A percentile compares a stretch with the other conserved stretches of the same genome.
Evolutionary conservation across 345 rosid genomes (phyloP).

Genomic region (Salix udensis): DNA sequence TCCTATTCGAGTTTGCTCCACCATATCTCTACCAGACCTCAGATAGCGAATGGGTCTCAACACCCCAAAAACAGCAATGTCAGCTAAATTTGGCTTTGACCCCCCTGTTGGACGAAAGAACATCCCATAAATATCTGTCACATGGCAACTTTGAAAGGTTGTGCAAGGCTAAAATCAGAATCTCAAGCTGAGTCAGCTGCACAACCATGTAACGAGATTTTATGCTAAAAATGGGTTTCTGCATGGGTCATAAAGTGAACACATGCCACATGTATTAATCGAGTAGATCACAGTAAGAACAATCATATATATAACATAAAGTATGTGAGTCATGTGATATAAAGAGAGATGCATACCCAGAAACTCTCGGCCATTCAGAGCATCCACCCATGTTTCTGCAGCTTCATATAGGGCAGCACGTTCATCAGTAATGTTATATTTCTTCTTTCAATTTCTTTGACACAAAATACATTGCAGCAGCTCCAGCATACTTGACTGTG

Average conservation of each 20-base stretch:
- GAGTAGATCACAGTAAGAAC: neutral
- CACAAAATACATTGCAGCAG: conserved; percentile 87
- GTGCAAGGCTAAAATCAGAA: neutral
- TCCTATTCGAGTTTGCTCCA: conserved; percentile 75
- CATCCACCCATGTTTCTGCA: conserved; percentile 91
- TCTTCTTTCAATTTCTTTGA: conserved; percentile 92
- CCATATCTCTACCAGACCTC: conserved; percentile 83
- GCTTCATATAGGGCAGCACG: conserved; percentile 80
- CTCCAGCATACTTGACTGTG: conserved; percentile 83
- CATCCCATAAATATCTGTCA: neutral
- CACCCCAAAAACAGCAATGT: conserved; percentile 88
- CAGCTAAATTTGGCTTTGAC: conserved; percentile 79
- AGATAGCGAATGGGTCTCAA: conserved; percentile 86
- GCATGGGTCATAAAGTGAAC: neutral
- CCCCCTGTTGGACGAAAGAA: conserved; percentile 48
- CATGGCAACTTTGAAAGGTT: neutral
- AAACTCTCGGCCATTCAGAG: conserved; percentile 63
- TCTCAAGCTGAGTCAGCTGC: neutral
- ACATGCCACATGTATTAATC: neutral
- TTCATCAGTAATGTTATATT: conserved; percentile 82
- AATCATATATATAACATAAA: neutral
- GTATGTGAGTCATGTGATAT: neutral
- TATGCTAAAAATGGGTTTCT: no score
- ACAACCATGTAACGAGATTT: neutral
- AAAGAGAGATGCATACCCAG: conserved; percentile 38